A percentile compares a stretch with the other conserved stretches of the same genome.
These are phyloP conservation scores for Leonotis leonurus DNA, from an alignment of 257 asterid species.

Conservation along the genomic window DNA sequence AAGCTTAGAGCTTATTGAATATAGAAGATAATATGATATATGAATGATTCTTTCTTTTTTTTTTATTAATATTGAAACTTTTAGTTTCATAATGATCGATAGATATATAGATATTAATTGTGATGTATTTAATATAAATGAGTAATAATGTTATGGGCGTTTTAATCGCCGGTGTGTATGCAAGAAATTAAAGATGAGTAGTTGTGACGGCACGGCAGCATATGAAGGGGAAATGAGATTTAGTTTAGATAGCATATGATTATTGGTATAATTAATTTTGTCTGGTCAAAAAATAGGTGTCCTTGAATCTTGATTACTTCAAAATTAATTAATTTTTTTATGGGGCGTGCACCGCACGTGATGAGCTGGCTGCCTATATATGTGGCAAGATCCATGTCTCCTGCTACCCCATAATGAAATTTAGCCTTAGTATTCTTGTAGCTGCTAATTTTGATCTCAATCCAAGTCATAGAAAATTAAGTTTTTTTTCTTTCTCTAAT, in stretches of 20 bases:
- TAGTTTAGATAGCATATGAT: conserved; percentile 18
- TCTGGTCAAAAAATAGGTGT: conserved; percentile 28
- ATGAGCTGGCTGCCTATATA: conserved; percentile 32
- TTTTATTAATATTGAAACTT: not conserved
- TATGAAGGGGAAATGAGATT: conserved; percentile 11
- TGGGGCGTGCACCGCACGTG: conserved; percentile 40
- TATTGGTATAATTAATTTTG: conserved; percentile 18
- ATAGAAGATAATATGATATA: conserved; percentile 8
- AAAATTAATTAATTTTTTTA: not conserved
- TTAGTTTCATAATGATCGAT: not conserved
- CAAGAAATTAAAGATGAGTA: conserved; percentile 34
- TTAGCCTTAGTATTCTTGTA: too few species aligned
- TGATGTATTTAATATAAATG: not conserved
- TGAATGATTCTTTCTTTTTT: conserved; percentile 5
- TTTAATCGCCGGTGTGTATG: not conserved
- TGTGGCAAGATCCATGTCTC: conserved; percentile 19
- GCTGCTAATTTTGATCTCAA: not conserved
- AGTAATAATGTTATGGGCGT: conserved; percentile 9
- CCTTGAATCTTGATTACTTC: conserved; percentile 17
- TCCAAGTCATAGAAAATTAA: not conserved
- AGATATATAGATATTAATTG: not conserved
- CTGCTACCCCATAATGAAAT: conserved; percentile 7
- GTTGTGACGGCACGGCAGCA: conserved; percentile 71
- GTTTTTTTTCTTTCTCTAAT: not conserved
- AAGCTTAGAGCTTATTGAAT: conserved; percentile 8